Percentiles rank a stretch among this genome's conserved stretches.
These are phyloP conservation scores for Furcasterigmium furcatum DNA, from an alignment of 2,329 filamentous ascomycete genomes.

Conservation along the genomic window DNA sequence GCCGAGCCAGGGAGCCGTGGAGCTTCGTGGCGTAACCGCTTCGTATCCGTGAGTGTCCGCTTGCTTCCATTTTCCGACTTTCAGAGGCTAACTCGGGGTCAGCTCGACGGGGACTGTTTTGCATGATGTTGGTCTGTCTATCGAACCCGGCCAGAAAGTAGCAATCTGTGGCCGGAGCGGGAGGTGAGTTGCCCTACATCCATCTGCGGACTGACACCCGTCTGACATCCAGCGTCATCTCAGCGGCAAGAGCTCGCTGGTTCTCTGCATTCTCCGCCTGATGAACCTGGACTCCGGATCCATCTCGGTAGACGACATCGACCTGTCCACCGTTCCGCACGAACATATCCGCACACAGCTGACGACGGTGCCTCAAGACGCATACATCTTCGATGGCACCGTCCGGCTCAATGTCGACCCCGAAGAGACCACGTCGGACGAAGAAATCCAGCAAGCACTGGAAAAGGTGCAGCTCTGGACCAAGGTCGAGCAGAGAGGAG, in stretches of 20 bases:
- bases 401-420: conserved; percentile 48
- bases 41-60: conserved; percentile 8
- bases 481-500: conserved; percentile 30
- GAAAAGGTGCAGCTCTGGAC: conserved; percentile 40
- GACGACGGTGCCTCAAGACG: conserved; percentile 46
- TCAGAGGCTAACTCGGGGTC: not conserved
- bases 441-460: conserved; percentile 38
- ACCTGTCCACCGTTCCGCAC: conserved; percentile 22
- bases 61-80: too few species aligned
- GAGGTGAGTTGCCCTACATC: conserved; percentile 9
- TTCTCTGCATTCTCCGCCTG: conserved; percentile 36
- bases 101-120: conserved; percentile 8
- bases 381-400: conserved; percentile 42
- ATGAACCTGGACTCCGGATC: conserved; percentile 36
- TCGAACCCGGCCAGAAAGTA: conserved; percentile 16
- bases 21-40: conserved; percentile 1
- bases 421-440: conserved; percentile 26
- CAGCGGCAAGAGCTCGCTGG: conserved; percentile 44
- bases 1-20: not conserved
- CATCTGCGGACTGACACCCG: not conserved
- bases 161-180: conserved; percentile 18
- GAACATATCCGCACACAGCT: conserved; percentile 25
- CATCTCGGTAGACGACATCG: conserved; percentile 41
- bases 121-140: conserved; percentile 7
- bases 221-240: not conserved